phyloP scores from a whole-genome alignment of 202 grass and related monocot species.

The Cymbopogon flexuosus region DNA sequence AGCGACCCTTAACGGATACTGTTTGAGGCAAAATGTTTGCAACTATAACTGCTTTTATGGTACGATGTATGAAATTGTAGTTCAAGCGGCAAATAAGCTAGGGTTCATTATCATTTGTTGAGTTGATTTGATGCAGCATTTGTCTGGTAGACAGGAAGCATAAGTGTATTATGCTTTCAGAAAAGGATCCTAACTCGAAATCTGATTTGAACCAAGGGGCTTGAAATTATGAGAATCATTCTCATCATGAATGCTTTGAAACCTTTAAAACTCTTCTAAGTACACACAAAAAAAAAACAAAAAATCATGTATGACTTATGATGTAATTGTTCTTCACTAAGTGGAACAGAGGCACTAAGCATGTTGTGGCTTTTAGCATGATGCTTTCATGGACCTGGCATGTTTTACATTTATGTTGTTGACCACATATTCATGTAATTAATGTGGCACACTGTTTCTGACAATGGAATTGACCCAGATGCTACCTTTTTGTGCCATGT shows the following conservation, averaged over 20 bases:
- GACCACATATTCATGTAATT: not conserved
- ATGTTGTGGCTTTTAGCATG: not conserved
- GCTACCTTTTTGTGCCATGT: not conserved
- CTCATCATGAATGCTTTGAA: not conserved
- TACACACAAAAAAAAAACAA: not conserved
- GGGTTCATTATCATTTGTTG: not conserved
- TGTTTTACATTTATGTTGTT: conserved; percentile 13
- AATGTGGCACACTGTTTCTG: not conserved
- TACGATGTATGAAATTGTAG: not conserved
- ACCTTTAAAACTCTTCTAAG: not conserved
- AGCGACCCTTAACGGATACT: not conserved
- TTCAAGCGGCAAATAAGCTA: not conserved
- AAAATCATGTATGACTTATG: not conserved
- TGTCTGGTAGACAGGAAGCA: not conserved
- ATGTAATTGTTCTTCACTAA: not conserved
- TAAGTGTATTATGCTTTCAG: not conserved
- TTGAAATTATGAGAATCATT: not conserved
- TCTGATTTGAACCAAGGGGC: not conserved
- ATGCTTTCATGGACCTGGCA: not conserved
- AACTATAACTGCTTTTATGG: not conserved
- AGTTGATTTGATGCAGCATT: not conserved
- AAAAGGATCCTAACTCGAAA: not conserved
- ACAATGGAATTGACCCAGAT: not conserved
- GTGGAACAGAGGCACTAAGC: not conserved
- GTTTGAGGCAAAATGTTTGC: conserved; percentile 15